These are phyloP conservation scores for Aureobasidium mangrovei DNA, from an alignment of 2,329 filamentous ascomycete species.

Conservation along the genomic window DNA sequence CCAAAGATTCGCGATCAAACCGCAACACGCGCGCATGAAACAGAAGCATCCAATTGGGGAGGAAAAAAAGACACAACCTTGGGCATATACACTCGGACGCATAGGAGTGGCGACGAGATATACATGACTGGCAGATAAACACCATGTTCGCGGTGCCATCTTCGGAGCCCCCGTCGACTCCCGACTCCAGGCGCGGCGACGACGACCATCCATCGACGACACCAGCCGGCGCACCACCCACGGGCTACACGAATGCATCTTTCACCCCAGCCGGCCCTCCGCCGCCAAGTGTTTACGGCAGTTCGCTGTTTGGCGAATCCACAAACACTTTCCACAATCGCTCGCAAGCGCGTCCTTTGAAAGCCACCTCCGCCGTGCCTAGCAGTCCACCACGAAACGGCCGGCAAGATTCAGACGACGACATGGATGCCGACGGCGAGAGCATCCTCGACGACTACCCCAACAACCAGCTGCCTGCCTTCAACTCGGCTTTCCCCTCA, in stretches of 20 bases:
- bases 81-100: too few relatives aligned
- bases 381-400: conserved; percentile 26
- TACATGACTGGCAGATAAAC: not conserved
- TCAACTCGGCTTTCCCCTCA: conserved; percentile 1
- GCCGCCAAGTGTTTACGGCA: conserved; percentile 28
- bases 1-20: not conserved
- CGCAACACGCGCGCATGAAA: not conserved
- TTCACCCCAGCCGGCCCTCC: conserved; percentile 29
- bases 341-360: conserved; percentile 3
- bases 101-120: too few relatives aligned
- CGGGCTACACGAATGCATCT: conserved; percentile 24
- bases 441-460: conserved; percentile 3
- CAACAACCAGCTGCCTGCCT: not conserved
- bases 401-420: conserved; percentile 19
- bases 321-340: conserved; percentile 22
- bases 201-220: conserved; percentile 27
- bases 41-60: not conserved
- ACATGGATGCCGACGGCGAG: conserved; percentile 26
- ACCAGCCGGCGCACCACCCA: conserved; percentile 28
- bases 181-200: conserved; percentile 15
- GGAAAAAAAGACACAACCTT: too few relatives aligned
- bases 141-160: conserved; percentile 17
- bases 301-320: conserved; percentile 23
- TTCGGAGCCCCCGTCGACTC: conserved; percentile 14
- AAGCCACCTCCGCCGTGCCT: conserved; percentile 28